Percentiles rank a stretch among this genome's conserved stretches.
Conservation (phyloP, 345 rosid genomes). For the Euclidium syriacum region DNA sequence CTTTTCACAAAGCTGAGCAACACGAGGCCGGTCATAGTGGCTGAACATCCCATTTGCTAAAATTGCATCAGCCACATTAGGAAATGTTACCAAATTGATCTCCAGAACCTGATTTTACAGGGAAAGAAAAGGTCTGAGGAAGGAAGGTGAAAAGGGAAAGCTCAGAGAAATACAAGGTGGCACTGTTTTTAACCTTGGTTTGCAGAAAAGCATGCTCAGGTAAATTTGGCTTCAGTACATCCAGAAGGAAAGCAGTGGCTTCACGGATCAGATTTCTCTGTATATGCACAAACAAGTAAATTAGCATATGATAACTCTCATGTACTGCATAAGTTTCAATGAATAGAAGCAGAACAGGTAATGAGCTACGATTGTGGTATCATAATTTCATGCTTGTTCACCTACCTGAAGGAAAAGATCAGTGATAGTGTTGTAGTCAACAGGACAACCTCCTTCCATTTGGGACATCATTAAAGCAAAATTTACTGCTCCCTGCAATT, state of each 20-base stretch:
- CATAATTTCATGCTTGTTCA: background rate
- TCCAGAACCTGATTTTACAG: constrained; percentile 72
- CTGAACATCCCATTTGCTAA: constrained; percentile 99
- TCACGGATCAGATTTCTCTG: constrained; percentile 99
- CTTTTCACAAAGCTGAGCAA: constrained; percentile 98
- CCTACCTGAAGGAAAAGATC: constrained; percentile 99
- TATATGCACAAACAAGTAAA: background rate
- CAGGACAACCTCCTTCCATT: constrained; percentile 99
- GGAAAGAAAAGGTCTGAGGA: constrained; percentile 19
- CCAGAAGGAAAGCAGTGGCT: constrained; percentile 97
- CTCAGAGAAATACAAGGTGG: constrained; percentile 5
- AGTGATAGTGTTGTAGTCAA: constrained; percentile 96
- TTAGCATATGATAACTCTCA: constrained; percentile 1
- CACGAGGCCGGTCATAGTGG: constrained; percentile 96
- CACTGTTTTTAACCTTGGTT: constrained; percentile 59
- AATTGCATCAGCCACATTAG: constrained; percentile 99
- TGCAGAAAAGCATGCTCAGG: constrained; percentile 94
- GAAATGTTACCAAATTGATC: constrained; percentile 95
- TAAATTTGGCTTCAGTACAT: constrained; percentile 93
- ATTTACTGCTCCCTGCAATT: constrained; percentile 91
- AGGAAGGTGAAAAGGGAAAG: background rate
- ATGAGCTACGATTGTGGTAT: background rate
- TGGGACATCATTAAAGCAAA: constrained; percentile 99
- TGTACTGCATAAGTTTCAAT: background rate
- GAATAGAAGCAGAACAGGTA: background rate